These are phyloP conservation scores for Diaporthe ampelina DNA, from an alignment of 2,329 filamentous ascomycete genomes.

Conservation along the genomic window DNA sequence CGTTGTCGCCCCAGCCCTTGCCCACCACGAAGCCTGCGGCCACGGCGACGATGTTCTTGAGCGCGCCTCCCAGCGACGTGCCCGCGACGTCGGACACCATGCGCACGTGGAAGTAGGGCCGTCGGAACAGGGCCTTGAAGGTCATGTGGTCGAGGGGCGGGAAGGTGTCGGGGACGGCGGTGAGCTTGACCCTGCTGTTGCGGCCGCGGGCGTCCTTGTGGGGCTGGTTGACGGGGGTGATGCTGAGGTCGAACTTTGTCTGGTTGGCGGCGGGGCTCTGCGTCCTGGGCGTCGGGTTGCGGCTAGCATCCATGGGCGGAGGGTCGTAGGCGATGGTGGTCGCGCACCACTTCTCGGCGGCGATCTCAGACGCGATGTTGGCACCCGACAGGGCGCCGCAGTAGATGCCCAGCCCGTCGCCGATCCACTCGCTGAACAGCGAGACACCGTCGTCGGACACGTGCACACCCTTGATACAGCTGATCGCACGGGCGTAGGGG, in stretches of 20 bases:
- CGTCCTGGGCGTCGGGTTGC: slow-evolving; percentile 73
- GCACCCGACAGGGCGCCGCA: slow-evolving; percentile 95
- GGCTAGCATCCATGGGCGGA: slow-evolving; percentile 84
- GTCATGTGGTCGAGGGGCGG: slow-evolving; percentile 88
- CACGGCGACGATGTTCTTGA: slow-evolving; percentile 97
- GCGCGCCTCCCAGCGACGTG: slow-evolving; percentile 91
- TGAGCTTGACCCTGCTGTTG: slow-evolving; percentile 77
- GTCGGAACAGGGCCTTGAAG: slow-evolving; percentile 90
- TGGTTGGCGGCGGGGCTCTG: slow-evolving; percentile 58
- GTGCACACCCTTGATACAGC: slow-evolving; percentile 98
- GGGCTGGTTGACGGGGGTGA: slow-evolving; percentile 64
- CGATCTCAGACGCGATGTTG: slow-evolving; percentile 96
- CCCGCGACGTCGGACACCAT: slow-evolving; percentile 96
- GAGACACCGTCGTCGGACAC: slow-evolving; percentile 88
- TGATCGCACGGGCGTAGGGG: slow-evolving; percentile 92
- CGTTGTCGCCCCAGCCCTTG: slow-evolving; percentile 97
- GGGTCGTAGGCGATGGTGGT: slow-evolving; percentile 98
- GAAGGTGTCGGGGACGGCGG: slow-evolving; percentile 83
- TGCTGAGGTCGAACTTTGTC: slow-evolving; percentile 66
- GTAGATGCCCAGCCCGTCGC: slow-evolving; percentile 92
- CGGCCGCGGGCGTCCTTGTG: slow-evolving; percentile 80
- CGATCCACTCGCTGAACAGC: slow-evolving; percentile 96
- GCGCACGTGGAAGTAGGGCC: slow-evolving; percentile 97
- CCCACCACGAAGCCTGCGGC: slow-evolving; percentile 96
- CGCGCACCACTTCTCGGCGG: slow-evolving; percentile 95